Conservation (phyloP, 257 asterid genomes). For the Penstemon davidsonii region DNA sequence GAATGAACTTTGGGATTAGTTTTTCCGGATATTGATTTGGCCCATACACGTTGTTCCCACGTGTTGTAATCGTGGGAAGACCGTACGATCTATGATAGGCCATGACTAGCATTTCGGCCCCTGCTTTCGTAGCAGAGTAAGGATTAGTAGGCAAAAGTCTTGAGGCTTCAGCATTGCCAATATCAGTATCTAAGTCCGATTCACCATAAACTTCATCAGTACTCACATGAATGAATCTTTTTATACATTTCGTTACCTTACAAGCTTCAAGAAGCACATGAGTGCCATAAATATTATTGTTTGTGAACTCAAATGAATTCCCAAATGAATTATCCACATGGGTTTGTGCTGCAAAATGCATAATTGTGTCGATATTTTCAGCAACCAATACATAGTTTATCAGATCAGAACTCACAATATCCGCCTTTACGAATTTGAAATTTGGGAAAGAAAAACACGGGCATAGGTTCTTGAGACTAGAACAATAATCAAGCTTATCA, state of each 20-base stretch:
- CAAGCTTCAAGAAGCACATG: conserved; percentile 32
- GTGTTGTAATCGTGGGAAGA: conserved; percentile 23
- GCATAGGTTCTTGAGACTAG: conserved; percentile 26
- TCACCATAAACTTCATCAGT: conserved; percentile 31
- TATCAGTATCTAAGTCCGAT: conserved; percentile 1
- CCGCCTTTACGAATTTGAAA: conserved; percentile 32
- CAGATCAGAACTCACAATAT: conserved; percentile 26
- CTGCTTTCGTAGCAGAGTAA: conserved; percentile 29
- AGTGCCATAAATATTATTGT: conserved; percentile 29
- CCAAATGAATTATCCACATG: conserved; percentile 34
- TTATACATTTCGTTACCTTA: conserved; percentile 18
- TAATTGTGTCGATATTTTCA: conserved; percentile 27
- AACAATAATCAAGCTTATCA: conserved; percentile 36
- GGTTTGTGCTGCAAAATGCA: conserved; percentile 36
- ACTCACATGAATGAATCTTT: conserved; percentile 32
- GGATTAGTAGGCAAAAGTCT: conserved; percentile 30
- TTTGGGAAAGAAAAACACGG: conserved; percentile 25
- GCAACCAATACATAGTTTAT: conserved; percentile 17
- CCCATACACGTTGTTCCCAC: conserved; percentile 33
- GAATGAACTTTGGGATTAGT: conserved; percentile 30
- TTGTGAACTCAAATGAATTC: conserved; percentile 28
- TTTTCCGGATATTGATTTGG: conserved; percentile 34
- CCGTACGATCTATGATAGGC: conserved; percentile 28
- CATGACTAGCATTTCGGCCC: conserved; percentile 34
- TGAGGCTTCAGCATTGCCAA: conserved; percentile 25